Evolutionary conservation across 2,329 filamentous ascomycete species (phyloP), one percentile per base, ranked within the genome.

Genomic region (Beauveria bassiana): DNA sequence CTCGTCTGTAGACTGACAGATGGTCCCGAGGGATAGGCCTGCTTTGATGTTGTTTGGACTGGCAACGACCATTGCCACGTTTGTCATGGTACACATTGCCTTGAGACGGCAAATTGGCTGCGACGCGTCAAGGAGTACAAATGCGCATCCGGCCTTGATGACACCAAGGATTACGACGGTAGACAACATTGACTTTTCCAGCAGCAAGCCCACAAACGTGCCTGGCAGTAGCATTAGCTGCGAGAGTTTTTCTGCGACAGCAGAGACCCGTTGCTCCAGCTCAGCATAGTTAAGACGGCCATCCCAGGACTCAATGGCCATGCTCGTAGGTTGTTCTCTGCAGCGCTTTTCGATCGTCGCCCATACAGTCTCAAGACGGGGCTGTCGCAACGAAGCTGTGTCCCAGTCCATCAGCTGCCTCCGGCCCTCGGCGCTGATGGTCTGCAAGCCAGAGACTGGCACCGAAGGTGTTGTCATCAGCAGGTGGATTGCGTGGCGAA

Each of bases 131-230:
- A 71, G 54, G 1, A 67, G 67, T 3, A 69, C 64, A 56, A 68
- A 72, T 16, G 67, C 69, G 20, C 64, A 66, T 9, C 71, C 71
- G n/a, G 68, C 64, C 61, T 71, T 70, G 43, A 70, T 64, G 22
- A 71, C 62, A 14, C 63, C 70, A 14, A 72, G 43, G 31, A 68
- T 68, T 1, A 66, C 64, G 1, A 70, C 65, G 3, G 66, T 62
- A n/a, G 66, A 66, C 66, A 65, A 67, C 5, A 52, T 49, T 16
- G 68, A 70, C 59, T 71, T 72, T n/a, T 69, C 67, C 18, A 72
- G 68, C 22, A 66, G 66, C 1, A 71, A 62, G 5, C 69, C 68
- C 22, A 71, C 65, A 7, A 70, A 51, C 4, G 59, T 59, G 8
- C 57, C 62, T 5, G 47, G 12, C 0, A 43, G 28, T 5, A 65